Base-by-base conservation (phyloP, 2,329 filamentous ascomycete genomes). In the Fusarium sp. region DNA sequence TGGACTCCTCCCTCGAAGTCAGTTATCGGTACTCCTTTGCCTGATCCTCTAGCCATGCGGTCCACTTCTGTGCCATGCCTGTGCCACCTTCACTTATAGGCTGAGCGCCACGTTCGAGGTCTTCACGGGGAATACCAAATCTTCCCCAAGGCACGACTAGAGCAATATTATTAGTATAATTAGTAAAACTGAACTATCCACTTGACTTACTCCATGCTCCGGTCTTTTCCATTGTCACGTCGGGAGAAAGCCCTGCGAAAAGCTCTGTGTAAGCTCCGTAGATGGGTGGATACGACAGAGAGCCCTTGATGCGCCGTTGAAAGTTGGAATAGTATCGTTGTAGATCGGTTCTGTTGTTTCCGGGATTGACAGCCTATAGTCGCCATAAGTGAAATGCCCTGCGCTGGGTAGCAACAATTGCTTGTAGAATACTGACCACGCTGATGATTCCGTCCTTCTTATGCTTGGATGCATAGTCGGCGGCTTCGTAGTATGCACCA, bases 191-290 rank as follows among this genome's bases (percentile, higher is more conserved):
- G 3, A 28, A 13, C 11, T 4, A 31, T 11, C 13, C 2, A 5
- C 28, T 10, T 1, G 14, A 59, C 55, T 46, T 55, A 65, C 62
- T 38, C 57, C 57, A 65, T 14, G 22, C 36, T 6, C 59, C 59
- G 18, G 45, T 54, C n/a, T 63, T 43, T 10, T 66, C 48, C 14
- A 22, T n/a, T 6, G 58, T 56, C 5, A 66, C 57, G 13, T 54
- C 39, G 4, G 42, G 18, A 6, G 48, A 55, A 10, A 81, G 71
- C 0, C 78, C 82, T 3, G 82, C 80, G 63, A 78, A 85, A 1
- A 85, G 68, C 61, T 82, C 78, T 0, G 83, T 84, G 62, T 83
- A 84, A 1, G 81, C 82, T 3, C 83, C 83, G 36, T 76, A 13
- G 74, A 72, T 46, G 73, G 54, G 11, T 17, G 31, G 20, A 63